Base-by-base conservation (phyloP, 2,329 filamentous ascomycete species). In the Hirsutella thompsonii region DNA sequence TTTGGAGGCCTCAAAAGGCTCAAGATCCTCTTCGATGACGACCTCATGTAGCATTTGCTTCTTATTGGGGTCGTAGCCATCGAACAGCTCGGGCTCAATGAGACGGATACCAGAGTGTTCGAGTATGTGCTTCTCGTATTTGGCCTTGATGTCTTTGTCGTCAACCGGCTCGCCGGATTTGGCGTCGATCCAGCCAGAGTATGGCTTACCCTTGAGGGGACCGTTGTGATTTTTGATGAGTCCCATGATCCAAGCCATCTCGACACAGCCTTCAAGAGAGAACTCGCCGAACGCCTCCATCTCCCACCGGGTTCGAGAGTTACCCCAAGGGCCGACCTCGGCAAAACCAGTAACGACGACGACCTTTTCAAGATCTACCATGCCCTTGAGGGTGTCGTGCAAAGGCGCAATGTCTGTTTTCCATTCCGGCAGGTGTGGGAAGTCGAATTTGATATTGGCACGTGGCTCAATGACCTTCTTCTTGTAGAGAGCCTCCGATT, bases 241-340 rank as follows among this genome's bases (percentile, higher is more conserved):
- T 57, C 92, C 92, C 90, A 96, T 98, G 63, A 98, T 87, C 92
- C 92, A 98, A 26, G 92, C 89, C 92, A 98, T 98, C 66, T 98
- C 92, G 45, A 98, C 83, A 55, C 92, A 96, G 23, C 92, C 92
- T 63, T 98, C 93, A 13, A 98, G 77, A 8, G 92, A 96, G 69
- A 98, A 98, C 57, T 94, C 77, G 58, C 92, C 92, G 51, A 89
- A 81, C 1, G 92, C 89, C 63, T 98, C 92, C 90, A 98, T 98
- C 69, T 98, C 92, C 92, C 92, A 98, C 47, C 92, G 81, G 36
- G 92, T 98, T 55, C 92, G 81, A 3, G 92, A 90, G 70, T 96
- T 98, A 70, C 92, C 92, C 93, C 92, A 98, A 8, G 92, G 92
- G 37, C 92, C 89, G 46, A 95, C 79, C 62, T 98, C 92, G 41